Base-by-base conservation (phyloP, 2,329 filamentous ascomycete genomes). In the Penicillium digitatum region DNA sequence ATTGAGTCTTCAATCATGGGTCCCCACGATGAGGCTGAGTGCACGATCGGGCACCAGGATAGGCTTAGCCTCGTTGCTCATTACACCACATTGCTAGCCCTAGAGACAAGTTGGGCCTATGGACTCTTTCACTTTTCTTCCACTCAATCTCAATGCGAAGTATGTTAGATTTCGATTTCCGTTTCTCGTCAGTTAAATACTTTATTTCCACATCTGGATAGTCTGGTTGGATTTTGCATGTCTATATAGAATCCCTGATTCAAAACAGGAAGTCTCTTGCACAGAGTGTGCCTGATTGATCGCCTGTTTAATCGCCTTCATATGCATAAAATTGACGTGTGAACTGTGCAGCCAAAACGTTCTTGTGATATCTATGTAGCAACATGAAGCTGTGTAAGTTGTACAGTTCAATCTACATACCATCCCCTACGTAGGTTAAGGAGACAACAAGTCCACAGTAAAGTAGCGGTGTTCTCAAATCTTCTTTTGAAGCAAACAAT, bases 31-130 rank as follows among this genome's bases (percentile, higher is more conserved):
- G 39, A 31, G 52, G 52, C 52, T 54, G 29, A 48, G 43, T 10
- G 14, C 18, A 24, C 27, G n/a, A 11, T 54, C 52, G 52, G 47
- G 34, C 39, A 54, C 52, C 39, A 38, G 32, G 32, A 39, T 51
- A 54, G 52, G 52, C 12, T 51, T 54, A 54, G 52, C 16, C 24
- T 46, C 32, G 34, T 8, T 26, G 9, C 10, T 32, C 14, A 12
- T 12, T 20, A 26, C 11, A 32, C 32, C 9, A 22, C 7, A n/a
- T 22, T 29, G 7, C 3, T 22, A 34, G 27, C 26, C 37, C 47
- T 18, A 20, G 37, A 4, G 8, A 45, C 9, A 31, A 16, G 1
- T 20, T 6, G 12, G 7, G 11, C 11, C 6, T 29, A 10, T 4
- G 10, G n/a, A 11, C 18, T 22, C 4, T 16, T 16, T 0, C 4